These are phyloP conservation scores for Metarhizium robertsii DNA, from an alignment of 2,329 filamentous ascomycete genomes.

Conservation along the genomic window DNA sequence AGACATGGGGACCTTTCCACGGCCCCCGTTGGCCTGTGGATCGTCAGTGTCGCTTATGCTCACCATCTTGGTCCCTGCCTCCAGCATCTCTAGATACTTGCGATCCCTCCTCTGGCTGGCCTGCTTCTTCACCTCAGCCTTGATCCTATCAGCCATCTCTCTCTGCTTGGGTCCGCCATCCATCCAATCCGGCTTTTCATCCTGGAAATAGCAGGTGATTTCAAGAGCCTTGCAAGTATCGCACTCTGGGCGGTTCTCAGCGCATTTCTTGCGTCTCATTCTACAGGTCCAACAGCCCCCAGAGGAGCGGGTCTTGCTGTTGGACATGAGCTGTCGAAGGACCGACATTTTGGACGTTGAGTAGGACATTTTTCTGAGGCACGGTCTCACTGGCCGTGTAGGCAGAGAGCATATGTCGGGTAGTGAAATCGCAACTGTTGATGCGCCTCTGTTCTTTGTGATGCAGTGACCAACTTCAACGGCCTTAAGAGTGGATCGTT, in stretches of 20 bases:
- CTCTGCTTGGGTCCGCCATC: slow-evolving; percentile 40
- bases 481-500: too few relatives aligned
- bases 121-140: slow-evolving; percentile 39
- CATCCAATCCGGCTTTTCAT: slow-evolving; percentile 47
- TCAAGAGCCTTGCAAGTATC: slow-evolving; percentile 27
- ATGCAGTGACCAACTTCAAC: too few relatives aligned
- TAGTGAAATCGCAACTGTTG: too few relatives aligned
- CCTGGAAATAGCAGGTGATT: slow-evolving; percentile 45
- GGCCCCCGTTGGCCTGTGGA: not conserved
- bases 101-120: slow-evolving; percentile 40
- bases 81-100: slow-evolving; percentile 36
- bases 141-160: slow-evolving; percentile 33
- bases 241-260: too few relatives aligned
- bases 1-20: slow-evolving; percentile 7
- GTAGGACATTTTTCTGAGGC: not conserved
- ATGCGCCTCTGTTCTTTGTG: too few relatives aligned
- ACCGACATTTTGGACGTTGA: slow-evolving; percentile 11
- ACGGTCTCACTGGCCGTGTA: too few relatives aligned
- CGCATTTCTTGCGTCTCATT: too few relatives aligned
- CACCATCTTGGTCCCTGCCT: slow-evolving; percentile 20
- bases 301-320: slow-evolving; percentile 17
- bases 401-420: too few relatives aligned
- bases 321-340: slow-evolving; percentile 13
- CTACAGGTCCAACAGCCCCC: too few relatives aligned
- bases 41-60: too few relatives aligned